A percentile compares a stretch with the other conserved stretches of the same genome.
These are phyloP conservation scores for Hippophae gyantsensis DNA, from an alignment of 306 rosid genomes.

Conservation along the genomic window DNA sequence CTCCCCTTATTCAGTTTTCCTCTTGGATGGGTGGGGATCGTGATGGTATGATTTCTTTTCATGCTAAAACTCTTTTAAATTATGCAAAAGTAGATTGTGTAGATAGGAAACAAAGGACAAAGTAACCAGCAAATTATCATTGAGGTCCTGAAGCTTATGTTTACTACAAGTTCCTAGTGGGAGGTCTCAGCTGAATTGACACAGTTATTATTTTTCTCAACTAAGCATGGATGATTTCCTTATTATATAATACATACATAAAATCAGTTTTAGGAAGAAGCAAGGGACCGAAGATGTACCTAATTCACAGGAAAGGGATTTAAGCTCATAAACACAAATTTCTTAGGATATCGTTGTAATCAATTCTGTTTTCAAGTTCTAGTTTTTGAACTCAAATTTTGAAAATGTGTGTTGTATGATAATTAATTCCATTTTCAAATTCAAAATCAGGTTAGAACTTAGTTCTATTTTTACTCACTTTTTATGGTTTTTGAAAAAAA, in stretches of 20 bases:
- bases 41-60: constrained; percentile 53
- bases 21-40: constrained; percentile 99
- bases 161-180: not conserved
- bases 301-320: not conserved
- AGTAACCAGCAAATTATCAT: not conserved
- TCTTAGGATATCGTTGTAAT: not conserved
- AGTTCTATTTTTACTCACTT: too few species aligned
- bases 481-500: too few species aligned
- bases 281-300: not conserved
- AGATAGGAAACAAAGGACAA: not conserved
- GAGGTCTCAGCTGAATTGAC: too few species aligned
- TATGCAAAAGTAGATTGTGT: not conserved
- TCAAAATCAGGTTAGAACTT: too few species aligned
- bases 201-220: not conserved
- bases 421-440: too few species aligned
- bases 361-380: too few species aligned
- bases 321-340: not conserved
- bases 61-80: not conserved
- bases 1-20: constrained; percentile 93
- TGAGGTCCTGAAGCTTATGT: not conserved
- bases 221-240: not conserved
- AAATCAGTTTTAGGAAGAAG: not conserved
- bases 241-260: not conserved
- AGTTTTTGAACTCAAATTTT: too few species aligned
- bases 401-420: too few species aligned